Evolutionary conservation across 2,329 filamentous ascomycete species (phyloP).

Genomic region (Nemania sp.): DNA sequence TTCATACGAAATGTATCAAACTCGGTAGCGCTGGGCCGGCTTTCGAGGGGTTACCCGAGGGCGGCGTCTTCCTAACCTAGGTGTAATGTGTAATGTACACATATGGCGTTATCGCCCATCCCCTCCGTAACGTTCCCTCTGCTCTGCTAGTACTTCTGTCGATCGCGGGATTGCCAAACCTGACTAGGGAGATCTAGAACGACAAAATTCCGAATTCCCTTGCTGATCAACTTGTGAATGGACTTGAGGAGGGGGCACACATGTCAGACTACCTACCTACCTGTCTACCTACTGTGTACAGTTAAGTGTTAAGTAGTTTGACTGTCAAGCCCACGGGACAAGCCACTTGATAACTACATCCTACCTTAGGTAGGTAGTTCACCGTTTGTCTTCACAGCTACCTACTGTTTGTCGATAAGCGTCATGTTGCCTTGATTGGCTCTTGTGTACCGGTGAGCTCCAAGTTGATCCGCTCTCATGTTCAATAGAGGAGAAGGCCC

Average conservation of each 20-base stretch:
- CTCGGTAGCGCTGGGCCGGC: constrained; percentile 1
- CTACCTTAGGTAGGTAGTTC: not conserved
- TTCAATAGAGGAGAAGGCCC: not conserved
- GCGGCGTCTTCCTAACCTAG: constrained; percentile 1
- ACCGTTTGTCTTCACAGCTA: constrained; percentile 14
- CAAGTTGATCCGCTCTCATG: constrained; percentile 23
- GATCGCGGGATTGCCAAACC: constrained; percentile 15
- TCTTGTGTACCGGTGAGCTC: constrained; percentile 17
- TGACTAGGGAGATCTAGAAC: constrained; percentile 14
- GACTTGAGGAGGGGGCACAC: not conserved
- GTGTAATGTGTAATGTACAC: not conserved
- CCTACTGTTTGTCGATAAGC: constrained; percentile 7
- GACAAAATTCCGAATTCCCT: constrained; percentile 1
- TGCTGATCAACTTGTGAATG: not conserved
- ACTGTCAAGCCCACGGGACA: not conserved
- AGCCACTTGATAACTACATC: constrained; percentile 8
- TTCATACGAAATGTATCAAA: constrained; percentile 8
- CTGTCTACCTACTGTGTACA: no score
- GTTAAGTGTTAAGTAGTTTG: no score
- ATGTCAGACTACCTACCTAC: not conserved
- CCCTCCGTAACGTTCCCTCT: constrained; percentile 25
- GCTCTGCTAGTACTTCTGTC: not conserved
- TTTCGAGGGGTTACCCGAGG: not conserved
- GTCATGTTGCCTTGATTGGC: constrained; percentile 22
- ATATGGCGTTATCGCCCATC: constrained; percentile 18